Evolutionary conservation across 2,329 filamentous ascomycete genomes (phyloP).

Genomic region (Juglanconis oblonga): DNA sequence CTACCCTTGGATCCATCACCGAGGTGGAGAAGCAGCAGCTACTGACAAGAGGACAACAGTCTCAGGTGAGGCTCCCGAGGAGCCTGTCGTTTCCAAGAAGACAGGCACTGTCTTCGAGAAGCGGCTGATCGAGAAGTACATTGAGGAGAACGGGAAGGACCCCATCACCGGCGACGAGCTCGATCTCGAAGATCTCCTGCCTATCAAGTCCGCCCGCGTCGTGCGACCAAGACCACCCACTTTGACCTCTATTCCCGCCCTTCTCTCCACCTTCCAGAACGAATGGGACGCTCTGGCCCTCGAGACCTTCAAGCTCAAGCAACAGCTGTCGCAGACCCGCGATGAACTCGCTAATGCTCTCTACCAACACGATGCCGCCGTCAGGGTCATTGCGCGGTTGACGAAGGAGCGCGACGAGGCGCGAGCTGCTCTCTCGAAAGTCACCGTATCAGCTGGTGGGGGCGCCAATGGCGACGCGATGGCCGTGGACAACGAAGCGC

Average conservation of each 20-base stretch:
- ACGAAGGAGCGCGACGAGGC: constrained; percentile 93
- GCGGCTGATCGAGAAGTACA: constrained; percentile 90
- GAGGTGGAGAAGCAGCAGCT: not conserved
- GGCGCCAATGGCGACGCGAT: constrained; percentile 74
- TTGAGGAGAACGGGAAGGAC: constrained; percentile 89
- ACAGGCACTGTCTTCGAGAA: constrained; percentile 93
- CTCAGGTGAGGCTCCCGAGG: constrained; percentile 92
- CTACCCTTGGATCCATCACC: no score
- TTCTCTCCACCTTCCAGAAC: constrained; percentile 93
- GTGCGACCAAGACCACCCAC: constrained; percentile 89
- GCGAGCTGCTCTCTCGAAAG: constrained; percentile 79
- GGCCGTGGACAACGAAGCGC: constrained; percentile 79
- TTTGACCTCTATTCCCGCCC: constrained; percentile 91
- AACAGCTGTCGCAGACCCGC: constrained; percentile 83
- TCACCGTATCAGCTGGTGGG: constrained; percentile 62
- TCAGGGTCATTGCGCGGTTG: constrained; percentile 87
- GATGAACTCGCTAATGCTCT: constrained; percentile 92
- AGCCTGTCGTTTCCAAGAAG: constrained; percentile 92
- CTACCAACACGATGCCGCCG: constrained; percentile 97
- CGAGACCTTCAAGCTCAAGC: constrained; percentile 86
- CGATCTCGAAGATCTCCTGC: constrained; percentile 78
- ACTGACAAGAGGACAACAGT: constrained; percentile 50
- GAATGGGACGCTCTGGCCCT: constrained; percentile 95
- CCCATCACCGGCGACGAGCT: constrained; percentile 86
- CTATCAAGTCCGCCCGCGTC: constrained; percentile 77